Evolutionary conservation across 768 basidiomycete genomes (phyloP).

Genomic region (Stropharia rugosoannulata): DNA sequence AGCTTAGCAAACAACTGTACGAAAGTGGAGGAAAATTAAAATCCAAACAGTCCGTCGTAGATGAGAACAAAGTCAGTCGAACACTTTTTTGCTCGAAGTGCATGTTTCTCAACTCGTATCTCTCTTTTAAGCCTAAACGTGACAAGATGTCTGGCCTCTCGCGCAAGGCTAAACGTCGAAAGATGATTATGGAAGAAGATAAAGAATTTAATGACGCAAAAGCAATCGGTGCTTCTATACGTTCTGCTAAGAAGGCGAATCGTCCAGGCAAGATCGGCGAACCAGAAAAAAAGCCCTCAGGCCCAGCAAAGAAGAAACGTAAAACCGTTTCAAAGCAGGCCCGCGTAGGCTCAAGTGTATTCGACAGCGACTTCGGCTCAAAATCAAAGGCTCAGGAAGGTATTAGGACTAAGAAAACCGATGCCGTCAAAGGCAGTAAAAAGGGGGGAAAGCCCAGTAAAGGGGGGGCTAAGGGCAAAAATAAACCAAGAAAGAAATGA

Average conservation of each 20-base stretch:
- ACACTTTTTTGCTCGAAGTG: not conserved
- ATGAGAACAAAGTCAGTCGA: constrained; percentile 39
- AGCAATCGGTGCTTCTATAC: constrained; percentile 71
- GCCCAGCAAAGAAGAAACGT: constrained; percentile 30
- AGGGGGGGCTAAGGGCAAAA: constrained; percentile 9
- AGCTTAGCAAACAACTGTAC: constrained; percentile 73
- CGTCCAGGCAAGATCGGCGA: constrained; percentile 76
- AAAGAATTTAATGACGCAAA: constrained; percentile 55
- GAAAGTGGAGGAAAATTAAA: constrained; percentile 50
- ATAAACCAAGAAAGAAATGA: constrained; percentile 7
- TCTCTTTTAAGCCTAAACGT: constrained; percentile 57
- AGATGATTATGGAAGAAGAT: constrained; percentile 82
- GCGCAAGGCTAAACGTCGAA: constrained; percentile 85
- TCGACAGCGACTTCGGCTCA: constrained; percentile 61
- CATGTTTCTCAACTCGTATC: not conserved
- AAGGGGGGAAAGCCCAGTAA: constrained; percentile 37
- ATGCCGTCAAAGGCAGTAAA: constrained; percentile 52
- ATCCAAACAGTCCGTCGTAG: constrained; percentile 29
- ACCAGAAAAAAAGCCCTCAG: constrained; percentile 31
- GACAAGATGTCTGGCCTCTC: constrained; percentile 82
- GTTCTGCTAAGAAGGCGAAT: constrained; percentile 80
- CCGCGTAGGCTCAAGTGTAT: constrained; percentile 33
- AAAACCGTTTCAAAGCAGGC: constrained; percentile 34
- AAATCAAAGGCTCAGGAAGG: constrained; percentile 50
- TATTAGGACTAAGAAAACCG: constrained; percentile 62